These are phyloP conservation scores for Guyanaporus albipodus DNA, from an alignment of 768 basidiomycete genomes.

Conservation along the genomic window DNA sequence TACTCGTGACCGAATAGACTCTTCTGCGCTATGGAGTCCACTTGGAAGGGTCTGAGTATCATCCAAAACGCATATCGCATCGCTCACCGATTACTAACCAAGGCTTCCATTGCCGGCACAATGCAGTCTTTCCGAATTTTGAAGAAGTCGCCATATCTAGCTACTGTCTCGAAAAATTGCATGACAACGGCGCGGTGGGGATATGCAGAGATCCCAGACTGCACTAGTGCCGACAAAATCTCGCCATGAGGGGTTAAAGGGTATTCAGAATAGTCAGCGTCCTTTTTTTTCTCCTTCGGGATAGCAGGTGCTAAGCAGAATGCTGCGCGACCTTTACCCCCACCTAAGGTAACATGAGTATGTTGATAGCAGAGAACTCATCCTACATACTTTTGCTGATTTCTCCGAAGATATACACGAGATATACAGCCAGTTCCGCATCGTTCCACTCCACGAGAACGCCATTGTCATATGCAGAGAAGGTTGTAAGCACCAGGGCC, in stretches of 20 bases:
- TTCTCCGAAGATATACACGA: slow-evolving; percentile 93
- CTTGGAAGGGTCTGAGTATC: slow-evolving; percentile 37
- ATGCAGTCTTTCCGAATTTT: slow-evolving; percentile 88
- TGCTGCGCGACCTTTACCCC: slow-evolving; percentile 76
- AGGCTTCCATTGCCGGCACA: slow-evolving; percentile 79
- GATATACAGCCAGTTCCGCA: slow-evolving; percentile 88
- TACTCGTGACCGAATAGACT: slow-evolving; percentile 66
- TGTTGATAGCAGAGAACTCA: not conserved
- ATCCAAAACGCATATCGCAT: not conserved
- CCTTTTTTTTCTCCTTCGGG: slow-evolving; percentile 64
- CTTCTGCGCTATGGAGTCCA: slow-evolving; percentile 78
- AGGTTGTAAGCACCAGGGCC: slow-evolving; percentile 66
- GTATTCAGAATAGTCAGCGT: slow-evolving; percentile 70
- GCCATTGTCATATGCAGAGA: slow-evolving; percentile 62
- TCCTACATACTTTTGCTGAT: slow-evolving; percentile 72
- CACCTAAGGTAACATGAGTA: slow-evolving; percentile 40
- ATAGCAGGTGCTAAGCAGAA: slow-evolving; percentile 77
- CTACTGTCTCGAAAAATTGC: slow-evolving; percentile 89
- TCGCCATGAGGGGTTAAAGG: slow-evolving; percentile 89
- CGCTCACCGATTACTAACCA: slow-evolving; percentile 77
- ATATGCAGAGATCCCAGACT: slow-evolving; percentile 76
- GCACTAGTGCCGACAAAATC: slow-evolving; percentile 78
- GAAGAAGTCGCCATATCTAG: slow-evolving; percentile 97
- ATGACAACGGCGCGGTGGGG: slow-evolving; percentile 81
- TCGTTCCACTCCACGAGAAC: slow-evolving; percentile 81